Evolutionary conservation across 345 rosid genomes (phyloP), one percentile per base, ranked within the genome.

Genomic region (Linum tenue): DNA sequence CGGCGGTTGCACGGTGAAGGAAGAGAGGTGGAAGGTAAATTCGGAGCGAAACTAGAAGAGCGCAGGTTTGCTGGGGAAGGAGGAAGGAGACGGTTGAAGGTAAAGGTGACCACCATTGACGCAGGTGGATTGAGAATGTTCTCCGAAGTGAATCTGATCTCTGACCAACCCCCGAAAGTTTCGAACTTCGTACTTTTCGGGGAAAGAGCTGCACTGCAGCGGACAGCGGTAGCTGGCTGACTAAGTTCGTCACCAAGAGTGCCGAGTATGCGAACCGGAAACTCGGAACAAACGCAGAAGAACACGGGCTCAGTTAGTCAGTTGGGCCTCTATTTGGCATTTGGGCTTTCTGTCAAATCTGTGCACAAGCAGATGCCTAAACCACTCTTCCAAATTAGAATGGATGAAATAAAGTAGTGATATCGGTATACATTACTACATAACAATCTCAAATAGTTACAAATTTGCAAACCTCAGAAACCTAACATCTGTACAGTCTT

Each of bases 401-500:
- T 22, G 31, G 31, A 22, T 22, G 31, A 22, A 22, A 22, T 22
- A 22, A 22, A 22, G 31, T 22, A 22, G 31, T 22, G 31, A 22
- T 22, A 22, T 22, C 1, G 31, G 31, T 22, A 22, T 22, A 22
- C n/a, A n/a, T n/a, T n/a, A n/a, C n/a, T n/a, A n/a, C n/a, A n/a
- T n/a, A n/a, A n/a, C 64, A 38, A 58, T 64, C 37, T 59, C 53
- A 37, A 37, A 64, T 15, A 2, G 41, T 56, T 50, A 50, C 59
- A 65, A 64, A 56, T 64, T 64, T 59, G 64, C 59, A 1, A 17
- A 5, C 16, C 7, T 1, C 2, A 41, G 41, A 22, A 22, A 22
- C 31, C 31, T 22, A 22, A 22, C 31, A 22, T 22, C 1, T 22
- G 1, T 22, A 22, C 31, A 22, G 31, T 22, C 31, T 22, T 22